Percentiles rank a stretch among this genome's conserved stretches.
phyloP scores from a whole-genome alignment of 495 filamentous ascomycete genomes.

The Penicillium waksmanii region DNA sequence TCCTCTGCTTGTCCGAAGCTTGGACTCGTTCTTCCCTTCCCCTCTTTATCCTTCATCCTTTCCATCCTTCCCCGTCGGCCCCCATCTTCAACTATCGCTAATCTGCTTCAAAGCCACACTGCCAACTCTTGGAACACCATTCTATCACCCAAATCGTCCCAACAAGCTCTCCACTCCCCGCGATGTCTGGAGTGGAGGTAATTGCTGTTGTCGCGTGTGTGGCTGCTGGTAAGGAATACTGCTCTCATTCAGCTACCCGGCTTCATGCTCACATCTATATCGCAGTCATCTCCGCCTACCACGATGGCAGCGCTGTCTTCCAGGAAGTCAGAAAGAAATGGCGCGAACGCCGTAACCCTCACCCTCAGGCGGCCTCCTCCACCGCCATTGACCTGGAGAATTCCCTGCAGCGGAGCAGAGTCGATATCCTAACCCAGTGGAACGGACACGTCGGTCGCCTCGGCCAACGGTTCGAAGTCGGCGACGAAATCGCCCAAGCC shows the following conservation, averaged over 20 bases:
- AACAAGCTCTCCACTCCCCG: not conserved
- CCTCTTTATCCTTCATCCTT: not conserved
- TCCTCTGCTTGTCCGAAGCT: not conserved
- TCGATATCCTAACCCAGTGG: constrained; percentile 35
- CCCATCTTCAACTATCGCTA: not conserved
- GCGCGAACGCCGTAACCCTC: constrained; percentile 22
- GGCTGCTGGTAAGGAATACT: constrained; percentile 28
- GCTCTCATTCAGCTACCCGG: not conserved
- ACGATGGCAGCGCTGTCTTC: constrained; percentile 42
- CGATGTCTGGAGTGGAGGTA: constrained; percentile 30
- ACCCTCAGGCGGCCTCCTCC: constrained; percentile 10
- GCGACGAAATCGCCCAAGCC: constrained; percentile 43
- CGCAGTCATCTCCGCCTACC: constrained; percentile 46
- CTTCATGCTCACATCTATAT: not conserved
- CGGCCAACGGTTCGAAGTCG: constrained; percentile 36
- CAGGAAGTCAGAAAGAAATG: constrained; percentile 42
- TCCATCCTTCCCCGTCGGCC: not conserved
- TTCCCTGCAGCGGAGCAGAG: constrained; percentile 36
- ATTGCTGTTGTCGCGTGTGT: constrained; percentile 44
- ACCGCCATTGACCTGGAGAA: constrained; percentile 35
- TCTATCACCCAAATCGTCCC: no score
- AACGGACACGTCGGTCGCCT: constrained; percentile 31
- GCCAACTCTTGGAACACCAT: no score
- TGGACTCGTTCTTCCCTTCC: not conserved
- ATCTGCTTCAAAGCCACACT: not conserved